phyloP scores from a whole-genome alignment of 78 protist genomes.

The Dictyostelium citrinum region DNA sequence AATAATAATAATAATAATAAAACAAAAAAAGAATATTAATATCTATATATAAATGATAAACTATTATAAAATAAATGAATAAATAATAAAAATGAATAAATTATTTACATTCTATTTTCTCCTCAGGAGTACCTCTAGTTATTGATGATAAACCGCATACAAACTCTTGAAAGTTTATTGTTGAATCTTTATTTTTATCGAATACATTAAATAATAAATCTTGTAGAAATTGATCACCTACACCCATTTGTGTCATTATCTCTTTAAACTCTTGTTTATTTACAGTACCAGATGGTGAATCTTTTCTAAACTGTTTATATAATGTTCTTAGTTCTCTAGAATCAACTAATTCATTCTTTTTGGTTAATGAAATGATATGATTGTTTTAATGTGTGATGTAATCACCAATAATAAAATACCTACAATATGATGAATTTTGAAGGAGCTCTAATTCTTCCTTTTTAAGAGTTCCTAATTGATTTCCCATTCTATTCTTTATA shows the following conservation, averaged over 20 bases:
- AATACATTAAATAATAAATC: constrained; percentile 79
- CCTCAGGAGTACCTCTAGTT: constrained; percentile 84
- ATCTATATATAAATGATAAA: too few species aligned
- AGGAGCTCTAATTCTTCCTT: constrained; percentile 57
- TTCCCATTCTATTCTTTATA: constrained; percentile 58
- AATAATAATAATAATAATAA: not conserved
- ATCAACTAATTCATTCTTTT: constrained; percentile 27
- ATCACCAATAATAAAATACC: not conserved
- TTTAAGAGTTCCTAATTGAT: constrained; percentile 50
- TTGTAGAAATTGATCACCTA: constrained; percentile 74
- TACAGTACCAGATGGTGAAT: constrained; percentile 75
- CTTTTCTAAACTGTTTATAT: constrained; percentile 76
- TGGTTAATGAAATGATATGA: not conserved
- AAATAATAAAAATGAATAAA: not conserved
- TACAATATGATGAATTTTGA: constrained; percentile 54
- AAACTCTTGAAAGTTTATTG: constrained; percentile 82
- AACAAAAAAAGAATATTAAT: not conserved
- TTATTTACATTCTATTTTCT: constrained; percentile 81
- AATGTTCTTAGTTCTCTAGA: constrained; percentile 65
- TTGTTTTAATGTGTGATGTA: not conserved
- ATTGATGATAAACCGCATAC: constrained; percentile 78
- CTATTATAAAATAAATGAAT: too few species aligned
- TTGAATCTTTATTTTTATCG: constrained; percentile 77
- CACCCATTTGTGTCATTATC: constrained; percentile 85
- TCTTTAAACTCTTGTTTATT: constrained; percentile 60